A percentile compares a stretch with the other conserved stretches of the same genome.
Conservation (phyloP, 495 filamentous ascomycete genomes). For the Penicillium bialowiezense region DNA sequence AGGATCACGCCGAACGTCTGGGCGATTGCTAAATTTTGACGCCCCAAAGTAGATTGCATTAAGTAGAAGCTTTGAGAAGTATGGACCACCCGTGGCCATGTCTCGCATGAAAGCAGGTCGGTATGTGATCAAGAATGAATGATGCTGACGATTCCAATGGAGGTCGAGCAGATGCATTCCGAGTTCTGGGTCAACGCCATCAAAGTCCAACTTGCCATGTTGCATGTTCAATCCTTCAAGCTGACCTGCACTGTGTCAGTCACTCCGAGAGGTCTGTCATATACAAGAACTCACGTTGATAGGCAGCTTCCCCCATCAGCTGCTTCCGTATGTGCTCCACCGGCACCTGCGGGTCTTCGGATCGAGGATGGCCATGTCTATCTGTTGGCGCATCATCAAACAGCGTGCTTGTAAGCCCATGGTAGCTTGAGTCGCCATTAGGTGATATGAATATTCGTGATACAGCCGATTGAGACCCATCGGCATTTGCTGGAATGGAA, state of each 20-base stretch:
- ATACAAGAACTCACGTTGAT: slow-evolving; percentile 22
- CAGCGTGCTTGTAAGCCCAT: slow-evolving; percentile 31
- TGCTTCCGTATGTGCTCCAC: slow-evolving; percentile 17
- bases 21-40: slow-evolving; percentile 26
- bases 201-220: slow-evolving; percentile 16
- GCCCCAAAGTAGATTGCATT: slow-evolving; percentile 38
- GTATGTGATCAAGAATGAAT: slow-evolving; percentile 32
- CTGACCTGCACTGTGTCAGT: slow-evolving; percentile 18
- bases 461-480: slow-evolving; percentile 14
- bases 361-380: slow-evolving; percentile 3
- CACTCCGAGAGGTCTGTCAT: not conserved
- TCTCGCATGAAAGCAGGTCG: slow-evolving; percentile 40
- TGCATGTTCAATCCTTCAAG: slow-evolving; percentile 28
- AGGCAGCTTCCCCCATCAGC: slow-evolving; percentile 26
- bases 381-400: slow-evolving; percentile 28
- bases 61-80: slow-evolving; percentile 34
- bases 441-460: slow-evolving; percentile 23
- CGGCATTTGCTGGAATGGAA: not conserved
- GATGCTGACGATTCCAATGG: slow-evolving; percentile 34
- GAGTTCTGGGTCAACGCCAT: slow-evolving; percentile 4
- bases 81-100: slow-evolving; percentile 30
- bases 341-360: slow-evolving; percentile 6
- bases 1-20: slow-evolving; percentile 30
- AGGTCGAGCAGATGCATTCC: slow-evolving; percentile 15
- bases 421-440: slow-evolving; percentile 29